Evolutionary conservation across 2,329 filamentous ascomycete genomes (phyloP).

Genomic region (Curvularia eragrostidis): DNA sequence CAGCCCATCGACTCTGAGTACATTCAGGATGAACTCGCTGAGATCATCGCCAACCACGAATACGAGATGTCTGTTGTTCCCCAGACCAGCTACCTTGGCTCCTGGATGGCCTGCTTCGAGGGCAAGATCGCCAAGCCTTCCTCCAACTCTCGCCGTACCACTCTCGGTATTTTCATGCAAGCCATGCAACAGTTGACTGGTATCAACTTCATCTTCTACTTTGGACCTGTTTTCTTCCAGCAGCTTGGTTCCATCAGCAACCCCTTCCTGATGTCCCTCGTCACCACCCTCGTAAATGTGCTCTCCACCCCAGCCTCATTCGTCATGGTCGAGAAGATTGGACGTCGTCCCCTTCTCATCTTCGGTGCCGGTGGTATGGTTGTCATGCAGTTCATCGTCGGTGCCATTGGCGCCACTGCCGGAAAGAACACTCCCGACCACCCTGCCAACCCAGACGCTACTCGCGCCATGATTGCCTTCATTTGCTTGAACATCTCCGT

Average conservation of each 20-base stretch:
- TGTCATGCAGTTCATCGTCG: conserved; percentile 85
- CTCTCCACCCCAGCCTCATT: conserved; percentile 84
- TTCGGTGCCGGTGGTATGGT: conserved; percentile 82
- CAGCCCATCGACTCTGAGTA: conserved; percentile 77
- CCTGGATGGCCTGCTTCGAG: conserved; percentile 71
- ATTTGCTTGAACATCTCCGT: conserved; percentile 93
- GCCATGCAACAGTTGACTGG: conserved; percentile 70
- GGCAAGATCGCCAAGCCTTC: conserved; percentile 59
- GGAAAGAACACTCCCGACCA: conserved; percentile 48
- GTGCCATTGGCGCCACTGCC: conserved; percentile 63
- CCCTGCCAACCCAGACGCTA: conserved; percentile 38
- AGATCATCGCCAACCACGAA: conserved; percentile 91
- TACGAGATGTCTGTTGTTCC: conserved; percentile 71
- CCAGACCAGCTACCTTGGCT: conserved; percentile 49
- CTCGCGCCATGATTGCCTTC: conserved; percentile 73
- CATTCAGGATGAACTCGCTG: conserved; percentile 80
- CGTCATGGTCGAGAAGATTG: conserved; percentile 80
- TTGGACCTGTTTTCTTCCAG: conserved; percentile 80
- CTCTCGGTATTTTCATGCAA: conserved; percentile 57
- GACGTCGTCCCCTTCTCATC: conserved; percentile 81
- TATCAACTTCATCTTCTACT: conserved; percentile 76
- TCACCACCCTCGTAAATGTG: conserved; percentile 90
- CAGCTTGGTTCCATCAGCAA: conserved; percentile 73
- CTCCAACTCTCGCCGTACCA: conserved; percentile 58
- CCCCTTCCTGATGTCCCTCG: conserved; percentile 81